Evolutionary conservation across 2,329 filamentous ascomycete genomes (phyloP).

Genomic region (Shiraia sp.): DNA sequence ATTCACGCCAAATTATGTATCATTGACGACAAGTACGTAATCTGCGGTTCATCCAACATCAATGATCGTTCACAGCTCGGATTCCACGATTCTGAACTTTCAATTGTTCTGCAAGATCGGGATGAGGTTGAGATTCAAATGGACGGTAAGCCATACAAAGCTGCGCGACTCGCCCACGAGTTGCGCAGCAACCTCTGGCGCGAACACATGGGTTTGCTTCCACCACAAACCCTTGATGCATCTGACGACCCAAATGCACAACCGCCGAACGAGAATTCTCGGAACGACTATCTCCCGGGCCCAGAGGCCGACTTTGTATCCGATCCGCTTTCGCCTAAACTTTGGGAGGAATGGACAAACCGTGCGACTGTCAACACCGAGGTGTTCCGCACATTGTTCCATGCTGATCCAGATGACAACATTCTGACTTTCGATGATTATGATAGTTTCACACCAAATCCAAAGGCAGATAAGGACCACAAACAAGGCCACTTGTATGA

Average conservation of each 20-base stretch:
- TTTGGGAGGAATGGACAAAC: constrained; percentile 69
- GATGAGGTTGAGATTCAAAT: constrained; percentile 72
- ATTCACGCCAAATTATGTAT: constrained; percentile 92
- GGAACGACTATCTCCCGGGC: constrained; percentile 75
- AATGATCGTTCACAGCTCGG: constrained; percentile 91
- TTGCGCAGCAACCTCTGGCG: constrained; percentile 83
- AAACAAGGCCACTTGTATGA: constrained; percentile 89
- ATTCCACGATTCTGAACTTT: constrained; percentile 87
- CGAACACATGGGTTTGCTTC: constrained; percentile 84
- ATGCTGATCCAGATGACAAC: constrained; percentile 85
- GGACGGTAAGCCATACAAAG: constrained; percentile 76
- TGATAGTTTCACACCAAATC: constrained; percentile 66
- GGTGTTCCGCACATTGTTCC: constrained; percentile 78
- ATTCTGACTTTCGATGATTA: constrained; percentile 92
- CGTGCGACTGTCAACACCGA: constrained; percentile 73
- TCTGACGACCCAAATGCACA: constrained; percentile 73
- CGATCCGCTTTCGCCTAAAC: constrained; percentile 61
- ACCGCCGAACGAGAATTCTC: constrained; percentile 67
- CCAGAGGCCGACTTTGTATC: constrained; percentile 65
- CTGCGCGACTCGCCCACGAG: constrained; percentile 79
- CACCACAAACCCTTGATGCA: constrained; percentile 70
- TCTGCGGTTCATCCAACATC: constrained; percentile 87
- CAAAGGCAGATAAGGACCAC: constrained; percentile 60
- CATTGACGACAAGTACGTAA: constrained; percentile 80
- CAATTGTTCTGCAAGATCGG: constrained; percentile 86